Conservation (phyloP, 129 eudicot genomes). For the Centrapalus pauciflorus region DNA sequence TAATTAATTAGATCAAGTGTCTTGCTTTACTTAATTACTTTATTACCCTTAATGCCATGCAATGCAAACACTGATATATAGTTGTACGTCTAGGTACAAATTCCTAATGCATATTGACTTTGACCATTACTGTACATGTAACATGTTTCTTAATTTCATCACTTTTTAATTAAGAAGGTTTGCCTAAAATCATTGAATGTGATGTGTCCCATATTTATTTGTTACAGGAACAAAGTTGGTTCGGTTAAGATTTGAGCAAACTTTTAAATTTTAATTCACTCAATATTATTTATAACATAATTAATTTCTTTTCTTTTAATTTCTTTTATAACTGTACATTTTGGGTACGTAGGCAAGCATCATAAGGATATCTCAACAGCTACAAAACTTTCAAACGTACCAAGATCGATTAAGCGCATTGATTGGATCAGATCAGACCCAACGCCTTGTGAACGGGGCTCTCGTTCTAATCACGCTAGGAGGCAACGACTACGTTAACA, state of each 20-base stretch:
- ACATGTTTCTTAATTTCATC: constrained; percentile 23
- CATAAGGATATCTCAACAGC: constrained; percentile 50
- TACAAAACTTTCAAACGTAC: constrained; percentile 43
- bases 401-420: constrained; percentile 40
- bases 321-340: background rate
- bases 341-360: constrained; percentile 48
- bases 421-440: constrained; percentile 41
- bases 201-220: no score
- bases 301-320: background rate
- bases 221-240: no score
- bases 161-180: constrained; percentile 20
- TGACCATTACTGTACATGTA: background rate
- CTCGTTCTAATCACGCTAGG: constrained; percentile 63
- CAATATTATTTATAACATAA: no score
- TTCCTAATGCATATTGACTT: background rate
- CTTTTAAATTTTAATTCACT: background rate
- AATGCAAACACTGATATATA: background rate
- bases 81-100: background rate
- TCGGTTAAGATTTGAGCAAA: no score
- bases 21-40: no score
- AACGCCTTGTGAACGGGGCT: constrained; percentile 51
- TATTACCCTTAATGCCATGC: background rate
- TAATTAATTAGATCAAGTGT: no score
- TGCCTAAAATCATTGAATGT: background rate
- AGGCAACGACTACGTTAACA: constrained; percentile 83